Base-by-base conservation (phyloP, 1,284 basidiomycete genomes). In the Ganoderma meredithae region DNA sequence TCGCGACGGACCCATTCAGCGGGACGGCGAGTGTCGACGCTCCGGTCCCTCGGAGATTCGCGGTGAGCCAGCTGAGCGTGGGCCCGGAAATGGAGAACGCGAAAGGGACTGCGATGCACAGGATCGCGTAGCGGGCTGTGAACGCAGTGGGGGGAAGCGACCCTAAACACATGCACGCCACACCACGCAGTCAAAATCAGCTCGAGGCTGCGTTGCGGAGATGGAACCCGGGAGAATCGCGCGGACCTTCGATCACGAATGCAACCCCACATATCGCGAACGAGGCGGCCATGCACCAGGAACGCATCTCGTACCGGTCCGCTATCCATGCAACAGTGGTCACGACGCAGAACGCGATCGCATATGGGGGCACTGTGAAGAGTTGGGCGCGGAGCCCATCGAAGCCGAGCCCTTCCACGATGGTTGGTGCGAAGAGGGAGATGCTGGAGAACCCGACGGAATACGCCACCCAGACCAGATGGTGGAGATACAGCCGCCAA, bases 301-400 rank as follows among this genome's bases (percentile, higher is more conserved):
- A 65, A 40, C 73, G 71, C 58, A 66, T 62, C 67, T 72, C 72
- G 44, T 71, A 72, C 41, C 68, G 60, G 65, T 75, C 73, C 43
- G 73, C 59, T 25, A 69, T 64, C 65, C 72, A 71, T n/a, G 73
- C 70, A 52, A 74, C 61, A 64, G 70, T 47, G 19, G 79, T 69
- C 4, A 79, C 80, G 6, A 80, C 74, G 36, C 79, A 73, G 67
- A 80, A 82, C 6, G 79, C 80, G 44, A 79, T 75, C 15, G 80
- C 81, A 60, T 84, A 87, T 17, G 86, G 85, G 27, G 87, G 87
- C 1, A 88, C 86, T 2, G 86, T 86, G 79, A 85, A 84, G 7
- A 89, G 81, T 74, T 89, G 87, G 0, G 86, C 85, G 33, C 76
- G 71, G 19, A 86, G 81, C 52, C 80, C 78, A 31, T 77, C 78